Base-by-base conservation (phyloP, 164 flowering plant species). In the Tinospora cordifolia region DNA sequence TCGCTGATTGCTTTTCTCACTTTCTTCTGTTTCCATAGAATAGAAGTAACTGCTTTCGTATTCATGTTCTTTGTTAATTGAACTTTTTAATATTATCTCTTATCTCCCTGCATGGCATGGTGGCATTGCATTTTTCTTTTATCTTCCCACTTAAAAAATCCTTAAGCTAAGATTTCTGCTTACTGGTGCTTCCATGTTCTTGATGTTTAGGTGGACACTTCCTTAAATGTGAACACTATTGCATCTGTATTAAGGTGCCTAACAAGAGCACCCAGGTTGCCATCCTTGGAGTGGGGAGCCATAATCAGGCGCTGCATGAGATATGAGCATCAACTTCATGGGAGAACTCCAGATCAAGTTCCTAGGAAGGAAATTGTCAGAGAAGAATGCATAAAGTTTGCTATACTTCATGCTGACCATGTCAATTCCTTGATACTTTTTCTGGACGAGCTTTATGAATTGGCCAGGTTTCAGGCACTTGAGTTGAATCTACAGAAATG, bases 251-350 rank as follows among this genome's bases (percentile, higher is more conserved):
- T 95, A 67, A 81, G 90, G 78, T 92, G 97, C 79, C 90, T 95
- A 66, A 84, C 91, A 62, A 81, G 65, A 68, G 88, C 98, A 77
- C 92, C 97, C 19, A 81, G 98, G 75, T 69, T 95, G 78, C 98
- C 99, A 34, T 44, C 78, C 67, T 78, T 89, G 76, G 97, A 92
- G 41, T 95, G 99, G 99, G 92, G 90, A 75, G 83, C 88, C 59
- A 81, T 88, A 26, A 72, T 89, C 38, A 87, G 92, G 70, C 87
- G 93, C 63, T 88, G 89, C 78, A 89, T 95, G 99, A 87, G 83
- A 82, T 90, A 83, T 75, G 93, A 82, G 74, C 83, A 76, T 69
- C 88, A 81, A 76, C 76, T 77, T 74, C 70, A 78, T 72, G 80
- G 72, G 46, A 70, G 60, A 67, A 71, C 68, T 12, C 58, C 71